Evolutionary conservation across 108 stramenopile genomes (phyloP), one percentile per base, ranked within the genome.

Genomic region (Skeletonema grethae): DNA sequence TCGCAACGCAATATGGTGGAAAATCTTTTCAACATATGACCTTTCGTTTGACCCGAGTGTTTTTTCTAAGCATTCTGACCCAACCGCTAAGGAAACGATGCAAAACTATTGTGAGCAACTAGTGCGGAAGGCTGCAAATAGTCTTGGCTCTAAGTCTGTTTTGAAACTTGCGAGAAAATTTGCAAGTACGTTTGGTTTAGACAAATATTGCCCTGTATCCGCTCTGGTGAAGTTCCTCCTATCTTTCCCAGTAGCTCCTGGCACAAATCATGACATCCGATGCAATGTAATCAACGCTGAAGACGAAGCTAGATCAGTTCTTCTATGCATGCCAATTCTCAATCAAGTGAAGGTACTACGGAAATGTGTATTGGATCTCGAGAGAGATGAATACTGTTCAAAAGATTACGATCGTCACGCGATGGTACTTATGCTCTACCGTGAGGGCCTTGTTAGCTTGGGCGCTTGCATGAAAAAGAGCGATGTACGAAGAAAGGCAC

Each of bases 1-100:
- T 12, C 57, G n/a, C 25, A 85, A 85, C 65, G 86, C 94, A 10
- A 53, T 38, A 25, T 91, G 91, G 91, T 95, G 91, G 90, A 72
- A 60, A 5, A 57, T 87, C 34, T 61, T 95, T 31, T 81, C 89
- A 38, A n/a, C 45, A 24, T 59, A 70, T 48, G 55, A 57, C 7
- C 82, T 92, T 4, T 66, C 82, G 22, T 95, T 95, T 57, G 90
- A 92, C 56, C 87, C 88, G 11, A 55, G 76, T 25, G 36, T 55
- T 1, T 87, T 87, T 48, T 80, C 80, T 62, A 41, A 71, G 18
- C 12, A 34, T 41, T 73, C 43, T n/a, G 84, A 60, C 80, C 79
- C 80, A 30, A 65, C 72, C 43, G 80, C 85, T 25, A 38, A 69
- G 11, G 35, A 67, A 63, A 36, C 36, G 4, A 25, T 80, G 50